Percentiles rank a stretch among this genome's conserved stretches.
phyloP scores from a whole-genome alignment of 306 rosid genomes.

The Fragaria nilgerrensis region DNA sequence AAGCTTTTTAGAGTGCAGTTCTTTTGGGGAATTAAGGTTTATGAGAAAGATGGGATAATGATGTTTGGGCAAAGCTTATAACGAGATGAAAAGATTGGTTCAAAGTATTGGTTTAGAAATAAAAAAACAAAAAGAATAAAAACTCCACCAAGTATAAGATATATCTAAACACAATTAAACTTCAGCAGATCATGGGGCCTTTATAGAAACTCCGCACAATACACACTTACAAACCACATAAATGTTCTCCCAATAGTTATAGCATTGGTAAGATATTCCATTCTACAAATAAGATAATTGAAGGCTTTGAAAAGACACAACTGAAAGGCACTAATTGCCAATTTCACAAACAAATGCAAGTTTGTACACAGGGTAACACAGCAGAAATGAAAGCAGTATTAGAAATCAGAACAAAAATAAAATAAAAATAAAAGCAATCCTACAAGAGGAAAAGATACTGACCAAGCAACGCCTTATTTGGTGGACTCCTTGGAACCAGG shows the following conservation, averaged over 20 bases:
- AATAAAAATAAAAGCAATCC: background rate
- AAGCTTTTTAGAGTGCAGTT: background rate
- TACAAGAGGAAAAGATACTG: background rate
- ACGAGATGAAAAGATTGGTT: background rate
- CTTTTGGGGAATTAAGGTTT: background rate
- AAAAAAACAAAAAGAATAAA: background rate
- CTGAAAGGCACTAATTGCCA: background rate
- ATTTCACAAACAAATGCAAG: background rate
- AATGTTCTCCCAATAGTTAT: background rate
- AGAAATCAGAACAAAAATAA: background rate
- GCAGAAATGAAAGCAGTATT: background rate
- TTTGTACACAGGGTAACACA: background rate
- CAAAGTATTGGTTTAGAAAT: background rate
- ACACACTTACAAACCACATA: background rate
- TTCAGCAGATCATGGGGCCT: background rate
- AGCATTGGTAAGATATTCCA: background rate
- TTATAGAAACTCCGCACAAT: background rate
- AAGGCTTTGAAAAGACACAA: background rate
- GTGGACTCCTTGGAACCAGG: conserved; percentile 27
- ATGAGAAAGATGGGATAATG: background rate
- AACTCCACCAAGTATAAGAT: background rate
- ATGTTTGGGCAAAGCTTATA: background rate
- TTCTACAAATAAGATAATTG: background rate
- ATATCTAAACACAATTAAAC: background rate
- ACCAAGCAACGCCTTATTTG: conserved; percentile 16